Evolutionary conservation across 2,329 filamentous ascomycete genomes (phyloP), one percentile per base, ranked within the genome.

Genomic region (Hymenoscyphus fructigenus): DNA sequence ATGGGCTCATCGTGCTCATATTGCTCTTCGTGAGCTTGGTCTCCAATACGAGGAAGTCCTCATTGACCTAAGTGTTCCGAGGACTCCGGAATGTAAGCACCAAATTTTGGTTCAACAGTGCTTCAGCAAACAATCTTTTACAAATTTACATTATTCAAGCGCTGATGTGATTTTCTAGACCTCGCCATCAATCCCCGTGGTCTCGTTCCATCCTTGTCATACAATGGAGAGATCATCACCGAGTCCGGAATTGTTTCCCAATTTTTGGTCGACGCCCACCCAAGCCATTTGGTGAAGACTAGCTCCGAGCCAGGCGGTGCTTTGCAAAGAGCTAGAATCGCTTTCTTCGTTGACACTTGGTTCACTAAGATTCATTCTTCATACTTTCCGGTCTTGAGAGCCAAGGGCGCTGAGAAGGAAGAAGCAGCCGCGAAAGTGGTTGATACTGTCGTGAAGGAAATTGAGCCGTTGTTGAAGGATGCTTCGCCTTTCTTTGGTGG

Each of bases 171-270:
- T 10, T 91, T 88, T 23, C n/a, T 15, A 81, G 95, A 94, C 75
- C 84, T 95, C 9, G 81, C 88, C 60, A 79, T 95, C 75, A 93
- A 94, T 79, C 91, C 91, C 69, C 87, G 91, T 64, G 92, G 92
- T 15, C 85, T 93, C 2, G 91, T 95, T 4, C 91, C 92, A 0
- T 79, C 87, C 0, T 78, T 95, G 63, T 83, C 84, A 28, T 89
- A 90, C 80, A 82, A 86, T 67, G 83, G 81, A 66, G 82, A 90
- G 67, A 88, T 91, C 74, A 81, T 95, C 73, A 87, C 85, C 61
- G 91, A 95, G 76, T 92, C 89, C 2, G 87, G 80, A 68, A 85
- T 94, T 67, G 86, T 94, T n/a, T 77, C 87, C 1, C 85, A 89
- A 69, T 94, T 92, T 78, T 76, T 88, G 3, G 87, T 84, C 55